A percentile compares a stretch with the other conserved stretches of the same genome.
These are phyloP conservation scores for Aschersonia sp. DNA, from an alignment of 2,329 filamentous ascomycete species.

Conservation along the genomic window DNA sequence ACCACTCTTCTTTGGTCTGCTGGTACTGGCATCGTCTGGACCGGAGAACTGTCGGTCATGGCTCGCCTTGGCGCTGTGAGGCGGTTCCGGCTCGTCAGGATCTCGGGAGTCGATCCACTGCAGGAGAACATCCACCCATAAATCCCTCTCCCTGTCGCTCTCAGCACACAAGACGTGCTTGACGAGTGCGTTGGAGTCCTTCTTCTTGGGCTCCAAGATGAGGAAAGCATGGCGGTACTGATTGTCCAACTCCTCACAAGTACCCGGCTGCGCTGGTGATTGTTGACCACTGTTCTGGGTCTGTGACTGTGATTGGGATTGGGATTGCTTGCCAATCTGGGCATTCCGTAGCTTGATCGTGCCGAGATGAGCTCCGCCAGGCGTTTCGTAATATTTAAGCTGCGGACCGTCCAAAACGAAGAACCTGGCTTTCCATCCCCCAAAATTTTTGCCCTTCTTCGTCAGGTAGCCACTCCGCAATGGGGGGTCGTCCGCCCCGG, in stretches of 20 bases:
- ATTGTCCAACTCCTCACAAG: constrained; percentile 67
- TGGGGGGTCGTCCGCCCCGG: constrained; percentile 49
- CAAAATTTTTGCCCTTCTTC: constrained; percentile 96
- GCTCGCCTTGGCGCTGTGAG: constrained; percentile 11
- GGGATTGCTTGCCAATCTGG: constrained; percentile 75
- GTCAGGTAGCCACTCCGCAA: constrained; percentile 83
- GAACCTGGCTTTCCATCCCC: constrained; percentile 83
- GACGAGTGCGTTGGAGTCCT: constrained; percentile 75
- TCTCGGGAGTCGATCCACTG: constrained; percentile 74
- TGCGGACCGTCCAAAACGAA: constrained; percentile 44
- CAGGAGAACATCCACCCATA: constrained; percentile 82
- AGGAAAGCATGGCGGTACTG: constrained; percentile 95
- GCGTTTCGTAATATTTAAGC: constrained; percentile 81
- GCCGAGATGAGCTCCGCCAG: constrained; percentile 78
- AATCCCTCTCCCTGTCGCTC: constrained; percentile 80
- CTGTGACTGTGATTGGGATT: constrained; percentile 23
- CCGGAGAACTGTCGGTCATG: constrained; percentile 26
- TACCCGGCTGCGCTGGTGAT: constrained; percentile 39
- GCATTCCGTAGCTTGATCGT: constrained; percentile 85
- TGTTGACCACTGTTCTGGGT: constrained; percentile 31
- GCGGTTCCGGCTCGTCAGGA: constrained; percentile 30
- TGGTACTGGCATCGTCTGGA: constrained; percentile 9
- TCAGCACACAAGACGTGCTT: constrained; percentile 93
- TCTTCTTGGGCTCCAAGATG: constrained; percentile 89
- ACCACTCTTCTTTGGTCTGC: constrained; percentile 15